These are phyloP conservation scores for Neoboletus subvelutipes DNA, from an alignment of 768 basidiomycete species.

Conservation along the genomic window DNA sequence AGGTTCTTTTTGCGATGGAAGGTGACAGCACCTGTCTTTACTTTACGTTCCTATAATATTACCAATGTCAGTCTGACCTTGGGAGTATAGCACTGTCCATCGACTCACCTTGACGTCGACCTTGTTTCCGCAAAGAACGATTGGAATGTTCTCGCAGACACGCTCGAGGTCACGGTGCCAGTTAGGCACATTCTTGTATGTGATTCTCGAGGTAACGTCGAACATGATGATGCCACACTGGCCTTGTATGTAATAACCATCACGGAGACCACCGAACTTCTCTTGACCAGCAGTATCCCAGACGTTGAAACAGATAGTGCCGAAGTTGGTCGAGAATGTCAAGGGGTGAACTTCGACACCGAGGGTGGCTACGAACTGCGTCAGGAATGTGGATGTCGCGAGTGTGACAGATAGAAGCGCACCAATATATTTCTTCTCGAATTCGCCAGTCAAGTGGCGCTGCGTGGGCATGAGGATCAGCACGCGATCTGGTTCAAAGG, in stretches of 20 bases:
- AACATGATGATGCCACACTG: constrained; percentile 99
- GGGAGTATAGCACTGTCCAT: neutral
- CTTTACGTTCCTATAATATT: constrained; percentile 89
- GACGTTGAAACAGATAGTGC: constrained; percentile 98
- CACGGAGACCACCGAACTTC: constrained; percentile 98
- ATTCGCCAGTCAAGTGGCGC: constrained; percentile 99
- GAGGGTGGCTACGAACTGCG: constrained; percentile 73
- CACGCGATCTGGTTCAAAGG: constrained; percentile 44
- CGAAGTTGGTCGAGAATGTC: constrained; percentile 95
- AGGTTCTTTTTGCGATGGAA: constrained; percentile 99
- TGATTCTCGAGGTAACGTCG: constrained; percentile 98
- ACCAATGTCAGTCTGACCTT: constrained; percentile 4
- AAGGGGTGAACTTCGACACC: constrained; percentile 99
- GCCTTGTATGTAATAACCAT: constrained; percentile 95
- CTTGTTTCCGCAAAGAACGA: constrained; percentile 99
- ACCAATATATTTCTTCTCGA: constrained; percentile 99
- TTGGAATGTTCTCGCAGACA: constrained; percentile 99
- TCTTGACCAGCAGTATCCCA: constrained; percentile 99
- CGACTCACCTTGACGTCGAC: constrained; percentile 93
- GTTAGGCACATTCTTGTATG: constrained; percentile 99
- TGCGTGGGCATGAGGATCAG: constrained; percentile 52
- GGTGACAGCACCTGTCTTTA: constrained; percentile 97
- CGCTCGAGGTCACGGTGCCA: constrained; percentile 99
- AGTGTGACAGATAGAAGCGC: constrained; percentile 30
- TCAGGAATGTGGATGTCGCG: constrained; percentile 15